Conservation (phyloP, 1,139 yeast species). For the Wickerhamiella infanticola region DNA sequence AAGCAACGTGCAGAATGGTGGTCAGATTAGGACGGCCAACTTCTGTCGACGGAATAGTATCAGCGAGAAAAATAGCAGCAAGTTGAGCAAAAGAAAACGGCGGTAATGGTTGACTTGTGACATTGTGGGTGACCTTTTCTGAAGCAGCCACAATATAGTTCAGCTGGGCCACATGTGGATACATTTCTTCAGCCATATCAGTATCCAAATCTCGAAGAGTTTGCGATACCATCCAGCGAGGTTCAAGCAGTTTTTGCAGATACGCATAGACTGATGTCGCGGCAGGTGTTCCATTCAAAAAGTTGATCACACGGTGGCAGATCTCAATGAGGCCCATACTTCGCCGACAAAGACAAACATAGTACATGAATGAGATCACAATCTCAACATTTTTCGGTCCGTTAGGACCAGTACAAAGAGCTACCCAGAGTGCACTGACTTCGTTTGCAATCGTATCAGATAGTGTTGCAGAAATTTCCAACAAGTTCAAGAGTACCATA, state of each 20-base stretch:
- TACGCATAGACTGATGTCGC: constrained; percentile 45
- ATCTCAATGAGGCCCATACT: constrained; percentile 64
- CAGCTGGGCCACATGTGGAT: constrained; percentile 67
- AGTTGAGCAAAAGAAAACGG: constrained; percentile 80
- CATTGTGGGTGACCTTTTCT: constrained; percentile 21
- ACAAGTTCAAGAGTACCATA: constrained; percentile 69
- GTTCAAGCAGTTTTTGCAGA: constrained; percentile 55
- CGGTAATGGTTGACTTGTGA: constrained; percentile 18
- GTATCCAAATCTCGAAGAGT: constrained; percentile 24
- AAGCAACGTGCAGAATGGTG: constrained; percentile 62
- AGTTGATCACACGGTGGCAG: constrained; percentile 67
- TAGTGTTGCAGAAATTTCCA: constrained; percentile 71
- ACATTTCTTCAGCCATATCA: constrained; percentile 21
- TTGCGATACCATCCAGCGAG: constrained; percentile 77
- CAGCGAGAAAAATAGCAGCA: constrained; percentile 72
- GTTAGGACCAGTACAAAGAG: constrained; percentile 58
- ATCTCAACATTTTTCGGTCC: constrained; percentile 48
- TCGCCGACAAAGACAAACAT: constrained; percentile 52
- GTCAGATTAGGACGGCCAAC: constrained; percentile 36
- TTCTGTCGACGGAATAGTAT: constrained; percentile 36
- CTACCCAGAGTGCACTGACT: constrained; percentile 90
- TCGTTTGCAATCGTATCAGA: constrained; percentile 65
- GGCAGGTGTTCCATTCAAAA: constrained; percentile 46
- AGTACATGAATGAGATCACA: constrained; percentile 55
- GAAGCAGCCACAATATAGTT: constrained; percentile 43